phyloP scores from a whole-genome alignment of 495 filamentous ascomycete genomes.

The Hyaloscypha finlandica region DNA sequence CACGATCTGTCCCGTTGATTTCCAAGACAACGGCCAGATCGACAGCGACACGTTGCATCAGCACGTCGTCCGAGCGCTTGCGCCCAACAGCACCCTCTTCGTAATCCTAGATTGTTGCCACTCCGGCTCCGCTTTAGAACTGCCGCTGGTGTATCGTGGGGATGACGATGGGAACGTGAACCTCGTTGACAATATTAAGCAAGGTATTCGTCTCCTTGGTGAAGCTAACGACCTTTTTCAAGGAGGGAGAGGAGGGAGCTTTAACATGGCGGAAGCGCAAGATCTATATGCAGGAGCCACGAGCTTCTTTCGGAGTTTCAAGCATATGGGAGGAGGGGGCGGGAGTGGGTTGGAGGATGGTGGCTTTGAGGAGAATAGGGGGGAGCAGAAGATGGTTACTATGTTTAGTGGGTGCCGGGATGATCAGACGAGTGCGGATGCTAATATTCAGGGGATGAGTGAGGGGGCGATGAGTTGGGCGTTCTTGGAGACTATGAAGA shows the following conservation, averaged over 20 bases:
- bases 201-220: conserved; percentile 48
- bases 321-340: conserved; percentile 45
- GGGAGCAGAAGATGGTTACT: conserved; percentile 53
- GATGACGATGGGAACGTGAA: conserved; percentile 57
- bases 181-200: conserved; percentile 54
- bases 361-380: conserved; percentile 25
- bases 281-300: conserved; percentile 55
- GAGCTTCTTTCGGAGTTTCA: conserved; percentile 55
- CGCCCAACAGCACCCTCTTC: conserved; percentile 51
- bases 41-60: conserved; percentile 52
- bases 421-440: conserved; percentile 62
- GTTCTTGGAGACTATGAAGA: conserved; percentile 53
- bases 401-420: conserved; percentile 64
- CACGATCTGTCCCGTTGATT: conserved; percentile 59
- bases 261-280: conserved; percentile 51
- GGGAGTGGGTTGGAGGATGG: conserved; percentile 51
- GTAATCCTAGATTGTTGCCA: conserved; percentile 65
- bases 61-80: conserved; percentile 51
- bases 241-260: conserved; percentile 52
- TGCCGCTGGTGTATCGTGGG: conserved; percentile 57
- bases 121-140: conserved; percentile 58
- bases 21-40: conserved; percentile 50
- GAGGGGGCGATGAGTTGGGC: conserved; percentile 62
- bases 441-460: conserved; percentile 49
- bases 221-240: conserved; percentile 50